Conservation (phyloP, 306 rosid species). For the Acacia crassicarpa region DNA sequence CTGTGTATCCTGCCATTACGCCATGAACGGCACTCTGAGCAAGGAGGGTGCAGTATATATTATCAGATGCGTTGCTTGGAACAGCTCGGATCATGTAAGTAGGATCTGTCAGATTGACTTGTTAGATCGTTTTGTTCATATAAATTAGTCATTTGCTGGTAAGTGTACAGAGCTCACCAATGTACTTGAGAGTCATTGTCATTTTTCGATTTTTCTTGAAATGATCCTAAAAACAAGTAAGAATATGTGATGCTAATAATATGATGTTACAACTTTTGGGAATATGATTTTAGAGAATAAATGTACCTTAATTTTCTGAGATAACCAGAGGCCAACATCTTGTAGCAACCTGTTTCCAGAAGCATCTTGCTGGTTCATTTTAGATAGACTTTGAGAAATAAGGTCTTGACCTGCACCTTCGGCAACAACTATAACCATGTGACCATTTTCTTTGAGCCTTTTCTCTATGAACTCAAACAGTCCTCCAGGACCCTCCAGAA, state of each 20-base stretch:
- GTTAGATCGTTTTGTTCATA: not conserved
- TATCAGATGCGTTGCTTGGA: conserved; percentile 58
- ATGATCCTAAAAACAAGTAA: conserved; percentile 41
- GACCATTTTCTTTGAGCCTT: conserved; percentile 52
- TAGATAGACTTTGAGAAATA: conserved; percentile 33
- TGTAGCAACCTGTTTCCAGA: conserved; percentile 49
- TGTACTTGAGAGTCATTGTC: conserved; percentile 52
- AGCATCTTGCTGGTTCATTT: conserved; percentile 41
- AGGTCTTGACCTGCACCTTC: conserved; percentile 62
- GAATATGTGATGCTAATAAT: not conserved
- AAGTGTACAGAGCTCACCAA: conserved; percentile 36
- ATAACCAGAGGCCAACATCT: conserved; percentile 60
- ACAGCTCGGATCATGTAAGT: conserved; percentile 66
- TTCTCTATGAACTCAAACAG: conserved; percentile 47
- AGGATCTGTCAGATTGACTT: conserved; percentile 45
- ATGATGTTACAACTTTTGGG: not conserved
- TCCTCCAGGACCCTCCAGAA: conserved; percentile 57
- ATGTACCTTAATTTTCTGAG: conserved; percentile 50
- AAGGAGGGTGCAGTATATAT: conserved; percentile 56
- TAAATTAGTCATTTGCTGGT: not conserved
- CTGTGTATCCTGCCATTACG: conserved; percentile 65
- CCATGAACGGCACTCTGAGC: conserved; percentile 65
- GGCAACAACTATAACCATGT: conserved; percentile 62
- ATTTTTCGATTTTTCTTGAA: conserved; percentile 40
- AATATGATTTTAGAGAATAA: not conserved